Base-by-base conservation (phyloP, 2,329 filamentous ascomycete species). In the Plenodomus biglobosus region DNA sequence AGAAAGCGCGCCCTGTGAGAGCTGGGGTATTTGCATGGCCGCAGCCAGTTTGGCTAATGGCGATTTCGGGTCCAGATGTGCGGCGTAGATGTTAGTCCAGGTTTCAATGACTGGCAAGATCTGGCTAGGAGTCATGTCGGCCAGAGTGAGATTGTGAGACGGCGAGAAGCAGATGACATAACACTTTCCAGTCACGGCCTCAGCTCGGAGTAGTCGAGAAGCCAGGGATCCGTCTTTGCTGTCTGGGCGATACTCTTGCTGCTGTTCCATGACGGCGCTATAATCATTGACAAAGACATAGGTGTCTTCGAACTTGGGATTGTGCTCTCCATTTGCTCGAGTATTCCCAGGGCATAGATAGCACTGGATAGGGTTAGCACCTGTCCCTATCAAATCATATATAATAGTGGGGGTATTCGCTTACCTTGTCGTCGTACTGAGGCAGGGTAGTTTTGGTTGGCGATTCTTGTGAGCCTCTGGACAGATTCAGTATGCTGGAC, bases 251-350 rank as follows among this genome's bases (percentile, higher is more conserved):
- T 97, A 99, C 40, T 89, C 85, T 22, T 86, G 85, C 73, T 99
- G 94, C 55, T 88, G 80, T 74, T 96, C 92, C 75, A 96, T 96
- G 42, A 99, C 92, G 1, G 94, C 94, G 65, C 90, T 95, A 74
- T 94, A 99, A 72, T 99, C 94, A 66, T 99, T 99, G 59, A 97
- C 88, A 66, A 99, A 99, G 34, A 92, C 87, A 69, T 95, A 97
- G 0, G 91, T 95, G 64, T 84, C 84, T 43, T 88, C 80, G 69
- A 97, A 99, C 44, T 88, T 79, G 1, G 94, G 92, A 65, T 99
- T 99, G 51, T 73, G 71, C 65, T 94, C 90, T 46, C 94, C 94
- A 62, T 90, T 85, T 3, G 94, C 94, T 47, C 94, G 86, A 58
- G 87, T 80, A 71, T 99, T 99, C 32, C 91, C 85, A 1, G 94